These are phyloP conservation scores for Venturia pyrina DNA, from an alignment of 2,329 filamentous ascomycete genomes.

Conservation along the genomic window DNA sequence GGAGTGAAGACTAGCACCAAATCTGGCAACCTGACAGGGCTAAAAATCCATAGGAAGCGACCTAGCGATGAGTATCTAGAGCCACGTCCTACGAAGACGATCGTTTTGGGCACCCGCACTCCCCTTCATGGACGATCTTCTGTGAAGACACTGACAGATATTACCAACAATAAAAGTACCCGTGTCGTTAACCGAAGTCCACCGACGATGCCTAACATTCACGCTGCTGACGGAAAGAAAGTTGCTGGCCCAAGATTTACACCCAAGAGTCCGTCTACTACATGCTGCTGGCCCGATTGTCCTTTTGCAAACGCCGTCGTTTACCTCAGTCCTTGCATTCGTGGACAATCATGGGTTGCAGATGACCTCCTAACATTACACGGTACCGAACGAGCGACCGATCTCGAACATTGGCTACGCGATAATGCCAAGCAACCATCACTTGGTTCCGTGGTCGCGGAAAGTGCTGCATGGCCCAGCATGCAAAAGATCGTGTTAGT, in stretches of 20 bases:
- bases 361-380: conserved; percentile 2
- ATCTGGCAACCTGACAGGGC: neutral
- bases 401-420: conserved; percentile 6
- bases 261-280: neutral
- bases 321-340: conserved; percentile 4
- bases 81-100: neutral
- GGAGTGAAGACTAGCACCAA: neutral
- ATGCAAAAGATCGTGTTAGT: conserved; percentile 9
- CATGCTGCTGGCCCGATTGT: neutral
- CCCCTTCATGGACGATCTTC: neutral
- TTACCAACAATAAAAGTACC: neutral
- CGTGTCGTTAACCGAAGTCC: neutral
- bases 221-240: neutral
- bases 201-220: neutral
- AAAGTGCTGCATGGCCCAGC: conserved; percentile 5
- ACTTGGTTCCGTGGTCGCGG: neutral
- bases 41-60: neutral
- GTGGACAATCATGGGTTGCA: neutral
- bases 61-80: neutral
- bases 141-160: neutral
- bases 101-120: neutral
- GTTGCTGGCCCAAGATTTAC: neutral
- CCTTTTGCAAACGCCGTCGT: conserved; percentile 7
- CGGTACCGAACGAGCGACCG: neutral
- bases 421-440: neutral